Evolutionary conservation across 2,329 filamentous ascomycete genomes (phyloP), one percentile per base, ranked within the genome.

Genomic region (Verticillium zaregamsianum): DNA sequence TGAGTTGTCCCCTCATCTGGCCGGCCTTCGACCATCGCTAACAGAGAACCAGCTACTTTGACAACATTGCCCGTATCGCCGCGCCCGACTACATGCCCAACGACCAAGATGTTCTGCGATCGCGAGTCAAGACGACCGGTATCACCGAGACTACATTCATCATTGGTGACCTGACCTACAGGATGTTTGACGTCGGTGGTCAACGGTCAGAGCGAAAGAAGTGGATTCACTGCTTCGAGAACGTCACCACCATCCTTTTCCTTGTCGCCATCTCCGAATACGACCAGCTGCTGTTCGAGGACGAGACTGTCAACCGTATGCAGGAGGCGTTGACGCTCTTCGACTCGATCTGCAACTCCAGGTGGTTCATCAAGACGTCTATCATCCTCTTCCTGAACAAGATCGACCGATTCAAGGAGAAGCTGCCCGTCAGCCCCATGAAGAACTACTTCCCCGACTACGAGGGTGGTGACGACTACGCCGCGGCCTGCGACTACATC

Each of bases 151-250:
- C 93, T 25, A 95, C 91, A 35, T 97, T 97, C 80, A 95, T 95
- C 75, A 96, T 96, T 68, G 93, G 92, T 68, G 91, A 97, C 71
- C 82, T 97, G 67, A 97, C 93, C 62, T 97, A 97, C 82, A 88
- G 93, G 68, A 97, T 97, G 93, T 97, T 97, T 79, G 93, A 97
- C 72, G 93, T 97, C 55, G 93, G 93, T 84, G 94, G 93, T 67
- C 93, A 97, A 79, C 87, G 93, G 75, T 97, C 92, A 7, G 93
- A 97, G 80, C 89, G 93, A 75, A 97, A 97, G 90, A 97, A 97
- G 87, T 97, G 93, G 93, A 97, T 97, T 70, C 93, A 97, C 82
- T 97, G 93, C 81, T 97, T 97, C 78, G 93, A 97, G 82, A 97
- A 97, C 71, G 93, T 97, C 72, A 97, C 93, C 9, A 96, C 93